A percentile compares a stretch with the other conserved stretches of the same genome.
Conservation (phyloP, 2,329 filamentous ascomycete species). For the Nemania abortiva region DNA sequence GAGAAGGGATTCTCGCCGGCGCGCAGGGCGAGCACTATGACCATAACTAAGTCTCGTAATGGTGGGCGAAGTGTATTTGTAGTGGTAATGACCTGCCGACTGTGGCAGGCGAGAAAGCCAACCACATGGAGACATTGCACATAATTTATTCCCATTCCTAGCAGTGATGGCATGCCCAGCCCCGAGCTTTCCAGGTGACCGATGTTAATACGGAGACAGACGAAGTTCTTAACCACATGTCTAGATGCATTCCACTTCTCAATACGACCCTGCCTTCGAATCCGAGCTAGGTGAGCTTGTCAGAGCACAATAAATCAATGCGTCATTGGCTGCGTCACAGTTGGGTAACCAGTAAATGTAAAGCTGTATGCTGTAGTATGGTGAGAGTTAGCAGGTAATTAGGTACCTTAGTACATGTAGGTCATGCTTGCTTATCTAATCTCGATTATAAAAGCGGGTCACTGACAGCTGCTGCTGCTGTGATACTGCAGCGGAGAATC, state of each 20-base stretch:
- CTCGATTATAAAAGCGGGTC: conserved; percentile 13
- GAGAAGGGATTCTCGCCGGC: conserved; percentile 14
- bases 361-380: too few species aligned
- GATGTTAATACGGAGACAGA: neutral
- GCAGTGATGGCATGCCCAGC: conserved; percentile 5
- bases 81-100: conserved; percentile 26
- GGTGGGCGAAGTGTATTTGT: conserved; percentile 35
- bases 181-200: neutral
- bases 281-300: conserved; percentile 20
- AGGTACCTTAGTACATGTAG: neutral
- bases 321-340: conserved; percentile 24
- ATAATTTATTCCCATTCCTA: conserved; percentile 24
- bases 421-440: conserved; percentile 16
- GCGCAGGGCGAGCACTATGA: conserved; percentile 7
- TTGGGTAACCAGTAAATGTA: too few species aligned
- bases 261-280: neutral
- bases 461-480: conserved; percentile 16
- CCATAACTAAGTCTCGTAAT: conserved; percentile 11
- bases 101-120: conserved; percentile 7
- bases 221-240: neutral
- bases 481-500: neutral
- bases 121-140: conserved; percentile 20
- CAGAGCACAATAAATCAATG: neutral
- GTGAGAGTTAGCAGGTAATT: too few species aligned
- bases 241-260: neutral